A percentile compares a stretch with the other conserved stretches of the same genome.
phyloP scores from a whole-genome alignment of 2,329 filamentous ascomycete species.

The Botrytis squamosa region DNA sequence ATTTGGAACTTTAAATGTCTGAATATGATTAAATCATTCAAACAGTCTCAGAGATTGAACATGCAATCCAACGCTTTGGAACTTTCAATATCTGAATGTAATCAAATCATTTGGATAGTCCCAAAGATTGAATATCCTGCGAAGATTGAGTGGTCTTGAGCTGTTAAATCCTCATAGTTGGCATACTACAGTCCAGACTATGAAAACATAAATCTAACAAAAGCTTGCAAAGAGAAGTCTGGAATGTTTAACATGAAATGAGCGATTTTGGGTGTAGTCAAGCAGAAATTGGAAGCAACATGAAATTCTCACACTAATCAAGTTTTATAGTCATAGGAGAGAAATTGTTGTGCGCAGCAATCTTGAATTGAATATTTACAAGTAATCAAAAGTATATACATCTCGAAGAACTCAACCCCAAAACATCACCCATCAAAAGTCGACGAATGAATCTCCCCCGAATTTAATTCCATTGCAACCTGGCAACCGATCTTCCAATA shows the following conservation, averaged over 20 bases:
- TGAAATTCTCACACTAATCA: not conserved
- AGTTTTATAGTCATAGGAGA: too few species aligned
- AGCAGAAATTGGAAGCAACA: not conserved
- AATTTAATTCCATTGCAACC: not conserved
- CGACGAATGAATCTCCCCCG: not conserved
- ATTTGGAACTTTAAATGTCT: not conserved
- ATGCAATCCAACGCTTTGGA: not conserved
- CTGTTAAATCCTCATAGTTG: not conserved
- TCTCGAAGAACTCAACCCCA: not conserved
- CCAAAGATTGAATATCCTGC: too few species aligned
- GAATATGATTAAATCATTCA: too few species aligned
- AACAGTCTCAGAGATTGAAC: too few species aligned
- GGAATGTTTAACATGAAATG: too few species aligned
- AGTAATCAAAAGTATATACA: not conserved
- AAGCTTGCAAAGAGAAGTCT: not conserved
- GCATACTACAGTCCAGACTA: not conserved
- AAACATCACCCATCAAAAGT: not conserved
- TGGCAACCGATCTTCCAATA: not conserved
- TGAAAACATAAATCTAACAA: not conserved
- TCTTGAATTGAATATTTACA: conserved; percentile 4
- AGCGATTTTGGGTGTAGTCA: too few species aligned
- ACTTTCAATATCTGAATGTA: not conserved
- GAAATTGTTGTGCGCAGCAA: not conserved
- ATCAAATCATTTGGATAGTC: too few species aligned
- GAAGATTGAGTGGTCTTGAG: not conserved